Base-by-base conservation (phyloP, 139 green algal genomes). In the Chlamydomonas incerta region DNA sequence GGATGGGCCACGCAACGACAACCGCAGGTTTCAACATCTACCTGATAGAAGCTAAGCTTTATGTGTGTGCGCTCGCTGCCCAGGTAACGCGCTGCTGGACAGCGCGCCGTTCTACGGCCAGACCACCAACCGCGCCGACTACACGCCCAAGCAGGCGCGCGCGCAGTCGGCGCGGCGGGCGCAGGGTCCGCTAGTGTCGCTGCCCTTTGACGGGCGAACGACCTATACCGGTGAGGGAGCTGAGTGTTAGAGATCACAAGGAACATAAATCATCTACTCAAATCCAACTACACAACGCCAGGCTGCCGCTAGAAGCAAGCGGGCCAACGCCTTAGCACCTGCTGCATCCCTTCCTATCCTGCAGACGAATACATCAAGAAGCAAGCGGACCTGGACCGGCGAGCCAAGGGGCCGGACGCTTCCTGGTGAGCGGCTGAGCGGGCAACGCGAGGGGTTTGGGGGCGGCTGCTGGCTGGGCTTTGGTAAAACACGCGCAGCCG, bases 101-200 rank as follows among this genome's bases (percentile, higher is more conserved):
- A 47, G 29, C 50, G 47, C 46, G 18, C 67, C 67, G 31, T 85
- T 85, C 65, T 31, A 58, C 34, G 66, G 50, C 67, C 57, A 13
- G 31, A 85, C 80, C 47, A 85, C 80, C 47, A 35, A 85, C 63
- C 47, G 80, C 3, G 66, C 80, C 34, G 80, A 85, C 67, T 85
- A 47, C 80, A 85, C 80, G 23, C 80, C 31, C 67, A 85, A 85
- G 50, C 55, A 69, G 23, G 66, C n/a, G 46, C 47, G 35, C 26
- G 6, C 33, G 23, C 33, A 37, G 11, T 58, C 35, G 18, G 50
- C 80, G n/a, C 80, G 66, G 34, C 80, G 47, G 10, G 31, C 50
- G 23, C 50, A 71, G 37, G 31, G 26, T 10, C 41, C 37, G 31
- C 55, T 85, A 6, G 52, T 50, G 0, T 23, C 26, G 21, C 52